Conservation (phyloP, 1,139 yeast species). For the Hyphopichia wangnamkhiaoensis region DNA sequence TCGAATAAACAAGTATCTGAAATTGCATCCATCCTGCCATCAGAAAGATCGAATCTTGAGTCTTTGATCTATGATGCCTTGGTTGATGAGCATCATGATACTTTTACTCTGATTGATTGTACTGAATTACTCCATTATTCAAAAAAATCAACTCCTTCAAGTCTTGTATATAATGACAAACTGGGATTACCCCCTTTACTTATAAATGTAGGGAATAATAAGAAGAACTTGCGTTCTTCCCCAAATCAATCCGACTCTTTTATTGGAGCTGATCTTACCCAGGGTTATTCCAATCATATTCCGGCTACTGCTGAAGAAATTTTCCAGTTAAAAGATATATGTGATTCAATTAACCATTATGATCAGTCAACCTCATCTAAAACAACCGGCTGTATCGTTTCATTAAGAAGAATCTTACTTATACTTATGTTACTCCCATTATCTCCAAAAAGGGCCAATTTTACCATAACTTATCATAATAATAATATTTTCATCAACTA, state of each 20-base stretch:
- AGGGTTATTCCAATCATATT: neutral
- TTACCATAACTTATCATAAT: neutral
- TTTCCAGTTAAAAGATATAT: constrained; percentile 1
- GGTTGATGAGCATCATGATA: neutral
- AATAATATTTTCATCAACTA: neutral
- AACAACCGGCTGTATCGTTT: neutral
- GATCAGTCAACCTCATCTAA: neutral
- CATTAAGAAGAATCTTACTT: constrained; percentile 1
- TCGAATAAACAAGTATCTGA: neutral
- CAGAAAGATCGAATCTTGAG: neutral
- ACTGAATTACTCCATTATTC: neutral
- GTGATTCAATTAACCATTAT: neutral
- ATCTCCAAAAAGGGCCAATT: neutral
- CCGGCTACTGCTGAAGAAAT: neutral
- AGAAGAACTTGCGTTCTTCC: too few species aligned
- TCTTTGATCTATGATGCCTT: neutral
- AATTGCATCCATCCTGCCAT: neutral
- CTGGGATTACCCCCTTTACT: too few species aligned
- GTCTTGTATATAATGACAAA: too few species aligned
- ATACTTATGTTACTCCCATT: constrained; percentile 1
- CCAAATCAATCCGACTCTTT: neutral
- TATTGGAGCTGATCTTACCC: constrained; percentile 2
- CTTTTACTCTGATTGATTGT: too few species aligned
- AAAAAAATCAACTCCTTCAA: neutral
- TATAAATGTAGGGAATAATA: too few species aligned